Evolutionary conservation across 1,284 basidiomycete species (phyloP), one percentile per base, ranked within the genome.

Genomic region (Fomitiporia mediterranea): DNA sequence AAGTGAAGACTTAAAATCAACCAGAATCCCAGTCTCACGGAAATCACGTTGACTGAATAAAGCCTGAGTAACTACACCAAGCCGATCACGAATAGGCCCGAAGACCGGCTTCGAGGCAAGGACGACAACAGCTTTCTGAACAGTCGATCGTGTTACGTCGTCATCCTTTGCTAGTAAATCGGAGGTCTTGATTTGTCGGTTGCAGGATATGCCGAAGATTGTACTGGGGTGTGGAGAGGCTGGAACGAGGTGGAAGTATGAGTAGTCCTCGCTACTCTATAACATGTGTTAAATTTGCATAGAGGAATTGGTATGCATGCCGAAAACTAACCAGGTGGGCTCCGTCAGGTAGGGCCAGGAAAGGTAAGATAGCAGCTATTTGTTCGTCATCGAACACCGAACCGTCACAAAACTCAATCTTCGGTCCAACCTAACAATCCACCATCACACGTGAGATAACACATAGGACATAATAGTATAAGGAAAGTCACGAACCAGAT

Each of bases 41-140:
- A 98, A 97, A 70, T 97, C 89, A 60, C 89, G 78, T 70, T 98
- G 94, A 9, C 88, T 84, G 68, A 97, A 98, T 53, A 93, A 78
- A 1, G 94, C 89, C 9, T 86, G 81, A 0, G 96, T 99, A 37
- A 99, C 91, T 3, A 99, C 93, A n/a, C 95, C 94, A 1, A 99
- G 78, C 64, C 94, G 95, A 68, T 98, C 94, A 39, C 89, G 79
- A 70, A 92, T 89, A 37, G 89, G 88, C 21, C 91, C 91, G 67
- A 95, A 96, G 1, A 94, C 81, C 0, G 92, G 92, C 65, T 91
- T 92, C 3, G 86, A 87, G 2, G 93, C 94, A 34, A 99, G 77
- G 1, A 99, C 91, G 0, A 99, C 92, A 2, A 99, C 91, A 0
- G 97, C 96, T 69, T 99, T 99, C 70, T 99, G 96, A 0, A 99